These are phyloP conservation scores for Terfezia boudieri DNA, from an alignment of 495 filamentous ascomycete species.

Conservation along the genomic window DNA sequence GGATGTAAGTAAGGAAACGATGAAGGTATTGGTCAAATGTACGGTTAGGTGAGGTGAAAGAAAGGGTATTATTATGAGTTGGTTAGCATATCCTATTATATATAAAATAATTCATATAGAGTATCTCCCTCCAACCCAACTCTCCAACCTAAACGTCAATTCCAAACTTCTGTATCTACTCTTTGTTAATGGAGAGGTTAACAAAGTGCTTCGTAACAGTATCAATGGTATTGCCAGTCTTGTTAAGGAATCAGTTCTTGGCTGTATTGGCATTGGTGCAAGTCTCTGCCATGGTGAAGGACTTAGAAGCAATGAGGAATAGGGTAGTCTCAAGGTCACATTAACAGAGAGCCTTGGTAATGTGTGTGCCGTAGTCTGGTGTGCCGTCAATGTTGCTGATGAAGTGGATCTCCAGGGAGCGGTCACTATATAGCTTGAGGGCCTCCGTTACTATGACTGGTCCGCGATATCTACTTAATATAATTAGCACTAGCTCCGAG, in stretches of 20 bases:
- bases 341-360: slow-evolving; percentile 71
- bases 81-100: slow-evolving; percentile 1
- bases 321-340: slow-evolving; percentile 92
- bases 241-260: slow-evolving; percentile 81
- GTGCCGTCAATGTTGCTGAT: slow-evolving; percentile 99
- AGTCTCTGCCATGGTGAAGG: slow-evolving; percentile 96
- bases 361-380: slow-evolving; percentile 94
- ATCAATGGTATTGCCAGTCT: slow-evolving; percentile 52
- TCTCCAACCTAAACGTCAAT: slow-evolving; percentile 94
- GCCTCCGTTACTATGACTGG: slow-evolving; percentile 98
- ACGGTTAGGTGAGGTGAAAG: too few species aligned
- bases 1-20: slow-evolving; percentile 95
- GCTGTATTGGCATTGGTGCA: slow-evolving; percentile 89
- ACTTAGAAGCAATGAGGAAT: slow-evolving; percentile 96
- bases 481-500: background rate
- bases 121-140: slow-evolving; percentile 92
- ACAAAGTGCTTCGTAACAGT: slow-evolving; percentile 96
- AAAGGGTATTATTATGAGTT: slow-evolving; percentile 21
- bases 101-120: slow-evolving; percentile 60
- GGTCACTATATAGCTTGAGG: slow-evolving; percentile 76
- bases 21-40: slow-evolving; percentile 98
- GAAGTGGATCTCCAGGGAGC: slow-evolving; percentile 74
- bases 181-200: slow-evolving; percentile 86
- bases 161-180: slow-evolving; percentile 90
- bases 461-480: slow-evolving; percentile 38